Conservation (phyloP, 768 basidiomycete species). For the Cytidiella melzeri region DNA sequence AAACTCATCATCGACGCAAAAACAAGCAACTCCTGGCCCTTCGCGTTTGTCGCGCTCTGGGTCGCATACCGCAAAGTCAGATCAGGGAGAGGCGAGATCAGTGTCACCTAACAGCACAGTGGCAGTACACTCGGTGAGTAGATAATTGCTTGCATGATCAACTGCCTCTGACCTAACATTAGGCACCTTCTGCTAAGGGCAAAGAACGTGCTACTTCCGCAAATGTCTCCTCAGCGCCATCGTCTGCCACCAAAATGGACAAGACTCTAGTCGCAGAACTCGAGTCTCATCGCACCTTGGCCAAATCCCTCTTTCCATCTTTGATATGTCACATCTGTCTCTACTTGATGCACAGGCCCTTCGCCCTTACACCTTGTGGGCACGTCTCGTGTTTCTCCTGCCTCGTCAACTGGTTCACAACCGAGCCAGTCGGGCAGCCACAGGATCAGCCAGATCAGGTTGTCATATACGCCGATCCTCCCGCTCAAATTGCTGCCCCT, state of each 20-base stretch:
- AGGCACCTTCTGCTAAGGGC: conserved; percentile 5
- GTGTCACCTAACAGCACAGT: neutral
- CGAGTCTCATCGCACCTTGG: conserved; percentile 43
- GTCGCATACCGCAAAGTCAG: no score
- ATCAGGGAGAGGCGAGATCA: no score
- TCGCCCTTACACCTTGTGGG: conserved; percentile 69
- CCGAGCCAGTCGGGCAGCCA: conserved; percentile 13
- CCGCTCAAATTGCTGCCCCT: neutral
- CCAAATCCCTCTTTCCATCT: conserved; percentile 53
- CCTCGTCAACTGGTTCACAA: conserved; percentile 71
- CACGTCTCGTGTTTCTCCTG: conserved; percentile 68
- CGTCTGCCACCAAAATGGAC: neutral
- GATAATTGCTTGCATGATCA: neutral
- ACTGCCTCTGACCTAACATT: no score
- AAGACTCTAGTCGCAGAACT: conserved; percentile 17
- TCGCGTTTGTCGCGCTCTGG: neutral
- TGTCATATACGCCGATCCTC: no score
- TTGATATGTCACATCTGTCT: conserved; percentile 77
- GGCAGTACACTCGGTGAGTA: neutral
- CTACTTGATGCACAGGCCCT: conserved; percentile 67
- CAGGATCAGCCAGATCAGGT: neutral
- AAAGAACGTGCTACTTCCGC: conserved; percentile 9
- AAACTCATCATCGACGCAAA: neutral
- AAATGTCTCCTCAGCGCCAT: neutral
- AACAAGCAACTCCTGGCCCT: neutral